These are phyloP conservation scores for Salvia miltiorrhiza DNA, from an alignment of 257 asterid species.

Conservation along the genomic window DNA sequence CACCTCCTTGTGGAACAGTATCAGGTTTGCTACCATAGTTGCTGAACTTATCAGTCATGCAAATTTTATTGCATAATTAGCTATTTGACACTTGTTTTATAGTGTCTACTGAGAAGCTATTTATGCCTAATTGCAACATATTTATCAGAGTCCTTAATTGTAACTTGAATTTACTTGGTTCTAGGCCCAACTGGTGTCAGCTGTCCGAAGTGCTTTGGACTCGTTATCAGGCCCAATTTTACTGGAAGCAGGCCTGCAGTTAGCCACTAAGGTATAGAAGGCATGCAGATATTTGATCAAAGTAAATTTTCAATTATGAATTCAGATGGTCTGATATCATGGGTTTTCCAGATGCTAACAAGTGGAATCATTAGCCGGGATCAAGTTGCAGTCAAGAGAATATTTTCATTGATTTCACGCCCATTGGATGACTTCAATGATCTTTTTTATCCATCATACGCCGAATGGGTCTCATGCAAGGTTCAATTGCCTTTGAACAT, in stretches of 20 bases:
- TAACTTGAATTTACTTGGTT: constrained; percentile 14
- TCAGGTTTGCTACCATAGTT: constrained; percentile 55
- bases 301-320: constrained; percentile 17
- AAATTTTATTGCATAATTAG: constrained; percentile 6
- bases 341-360: constrained; percentile 76
- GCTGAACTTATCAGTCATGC: constrained; percentile 11
- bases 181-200: constrained; percentile 95
- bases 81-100: constrained; percentile 1
- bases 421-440: constrained; percentile 87
- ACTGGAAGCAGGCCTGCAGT: constrained; percentile 91
- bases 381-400: constrained; percentile 89
- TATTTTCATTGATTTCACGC: constrained; percentile 93
- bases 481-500: constrained; percentile 31
- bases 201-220: constrained; percentile 96
- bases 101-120: not conserved
- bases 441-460: constrained; percentile 94
- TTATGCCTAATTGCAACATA: constrained; percentile 15
- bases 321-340: constrained; percentile 27
- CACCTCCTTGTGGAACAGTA: constrained; percentile 94
- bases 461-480: constrained; percentile 99
- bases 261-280: constrained; percentile 79
- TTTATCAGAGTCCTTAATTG: constrained; percentile 13
- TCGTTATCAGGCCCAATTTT: constrained; percentile 74
- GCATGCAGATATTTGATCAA: constrained; percentile 3
- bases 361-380: constrained; percentile 94